phyloP scores from a whole-genome alignment of 345 rosid species.

The Euphorbia tirucalli region DNA sequence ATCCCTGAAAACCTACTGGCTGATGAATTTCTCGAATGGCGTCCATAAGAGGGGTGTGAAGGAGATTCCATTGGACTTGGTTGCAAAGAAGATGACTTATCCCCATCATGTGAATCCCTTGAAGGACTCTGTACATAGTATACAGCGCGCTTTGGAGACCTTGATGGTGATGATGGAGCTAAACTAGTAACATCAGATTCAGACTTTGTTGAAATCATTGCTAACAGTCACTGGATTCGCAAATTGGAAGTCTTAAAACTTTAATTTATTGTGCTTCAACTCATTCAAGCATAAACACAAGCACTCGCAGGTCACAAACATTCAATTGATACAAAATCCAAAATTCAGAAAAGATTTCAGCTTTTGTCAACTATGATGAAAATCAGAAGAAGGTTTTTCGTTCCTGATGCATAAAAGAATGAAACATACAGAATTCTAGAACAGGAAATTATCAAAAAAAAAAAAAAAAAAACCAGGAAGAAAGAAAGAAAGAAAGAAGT shows the following conservation, averaged over 20 bases:
- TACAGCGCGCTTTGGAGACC: slow-evolving; percentile 70
- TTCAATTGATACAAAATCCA: background rate
- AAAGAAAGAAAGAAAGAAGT: too few species aligned
- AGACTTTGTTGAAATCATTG: slow-evolving; percentile 60
- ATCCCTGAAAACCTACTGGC: slow-evolving; percentile 82
- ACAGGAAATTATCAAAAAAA: background rate
- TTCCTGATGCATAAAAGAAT: background rate
- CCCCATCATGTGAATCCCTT: slow-evolving; percentile 89
- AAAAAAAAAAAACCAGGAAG: background rate
- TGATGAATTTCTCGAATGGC: slow-evolving; percentile 83
- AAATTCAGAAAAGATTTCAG: background rate
- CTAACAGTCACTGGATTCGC: background rate
- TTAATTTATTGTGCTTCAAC: background rate
- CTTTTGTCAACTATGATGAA: background rate
- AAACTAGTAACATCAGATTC: slow-evolving; percentile 76
- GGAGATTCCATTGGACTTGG: slow-evolving; percentile 83
- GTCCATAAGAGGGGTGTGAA: slow-evolving; percentile 74
- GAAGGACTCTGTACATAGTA: slow-evolving; percentile 88
- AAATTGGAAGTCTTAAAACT: background rate
- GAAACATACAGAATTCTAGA: too few species aligned
- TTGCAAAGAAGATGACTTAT: slow-evolving; percentile 70
- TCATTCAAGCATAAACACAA: background rate
- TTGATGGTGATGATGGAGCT: slow-evolving; percentile 73
- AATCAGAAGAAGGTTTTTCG: background rate
- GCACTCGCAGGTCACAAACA: background rate